Evolutionary conservation across 73 alveolate species (phyloP).

Genomic region (Diophrys sp.): DNA sequence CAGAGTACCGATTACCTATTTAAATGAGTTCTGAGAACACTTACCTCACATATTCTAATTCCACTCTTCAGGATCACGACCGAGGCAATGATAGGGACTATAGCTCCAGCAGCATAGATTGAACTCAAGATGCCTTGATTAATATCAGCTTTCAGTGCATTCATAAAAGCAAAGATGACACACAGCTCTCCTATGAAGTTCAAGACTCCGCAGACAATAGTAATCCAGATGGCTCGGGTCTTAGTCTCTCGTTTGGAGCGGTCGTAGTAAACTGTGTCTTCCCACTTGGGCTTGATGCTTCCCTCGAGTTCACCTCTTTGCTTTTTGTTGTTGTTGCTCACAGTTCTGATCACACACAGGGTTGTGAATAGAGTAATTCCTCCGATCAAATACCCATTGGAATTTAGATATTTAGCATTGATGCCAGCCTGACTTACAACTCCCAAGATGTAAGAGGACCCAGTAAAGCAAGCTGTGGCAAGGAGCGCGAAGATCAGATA

Average conservation of each 20-base stretch:
- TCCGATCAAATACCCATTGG: conserved; percentile 16
- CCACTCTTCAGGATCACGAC: conserved; percentile 18
- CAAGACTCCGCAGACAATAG: conserved; percentile 22
- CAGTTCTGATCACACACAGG: neutral
- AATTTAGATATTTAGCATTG: conserved; percentile 19
- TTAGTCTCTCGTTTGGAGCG: neutral
- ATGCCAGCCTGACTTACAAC: conserved; percentile 19
- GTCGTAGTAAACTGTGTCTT: conserved; percentile 25
- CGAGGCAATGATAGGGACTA: conserved; percentile 11
- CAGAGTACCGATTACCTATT: conserved; percentile 3
- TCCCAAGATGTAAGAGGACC: conserved; percentile 18
- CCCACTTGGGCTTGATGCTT: neutral
- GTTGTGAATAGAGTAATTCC: neutral
- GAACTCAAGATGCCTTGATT: conserved; percentile 30
- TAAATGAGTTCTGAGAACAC: too few relatives aligned
- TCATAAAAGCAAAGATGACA: conserved; percentile 6
- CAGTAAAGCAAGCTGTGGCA: conserved; percentile 25
- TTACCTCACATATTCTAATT: conserved; percentile 16
- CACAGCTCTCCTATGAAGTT: conserved; percentile 29
- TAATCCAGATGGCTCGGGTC: neutral
- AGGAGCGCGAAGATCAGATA: conserved; percentile 10
- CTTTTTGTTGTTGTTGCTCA: neutral
- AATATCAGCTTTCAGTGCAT: conserved; percentile 14
- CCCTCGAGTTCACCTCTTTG: neutral
- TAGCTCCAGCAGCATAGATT: conserved; percentile 18